These are phyloP conservation scores for Pholiota microspora DNA, from an alignment of 768 basidiomycete species.

Conservation along the genomic window DNA sequence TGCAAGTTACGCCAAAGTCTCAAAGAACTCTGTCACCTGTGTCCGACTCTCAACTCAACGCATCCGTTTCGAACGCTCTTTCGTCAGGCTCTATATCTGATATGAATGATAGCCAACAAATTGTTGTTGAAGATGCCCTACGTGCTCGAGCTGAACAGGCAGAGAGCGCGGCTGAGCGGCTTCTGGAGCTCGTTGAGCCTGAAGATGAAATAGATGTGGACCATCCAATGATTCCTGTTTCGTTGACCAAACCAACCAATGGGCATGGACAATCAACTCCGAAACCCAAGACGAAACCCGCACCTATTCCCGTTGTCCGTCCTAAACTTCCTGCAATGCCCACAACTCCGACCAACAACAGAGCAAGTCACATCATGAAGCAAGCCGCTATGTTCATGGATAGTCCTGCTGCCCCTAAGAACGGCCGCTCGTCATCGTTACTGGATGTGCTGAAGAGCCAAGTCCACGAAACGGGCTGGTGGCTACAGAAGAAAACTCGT, in stretches of 20 bases:
- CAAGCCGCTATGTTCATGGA: constrained; percentile 81
- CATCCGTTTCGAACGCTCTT: constrained; percentile 55
- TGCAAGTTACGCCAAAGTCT: constrained; percentile 31
- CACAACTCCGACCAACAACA: constrained; percentile 64
- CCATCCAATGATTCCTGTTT: constrained; percentile 53
- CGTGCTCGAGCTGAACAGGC: constrained; percentile 90
- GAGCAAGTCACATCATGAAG: constrained; percentile 56
- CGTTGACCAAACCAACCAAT: constrained; percentile 46
- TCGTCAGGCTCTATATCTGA: constrained; percentile 52
- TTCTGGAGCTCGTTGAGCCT: constrained; percentile 83
- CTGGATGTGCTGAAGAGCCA: constrained; percentile 67
- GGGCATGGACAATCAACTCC: constrained; percentile 31
- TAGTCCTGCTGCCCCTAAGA: constrained; percentile 72
- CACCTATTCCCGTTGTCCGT: constrained; percentile 33
- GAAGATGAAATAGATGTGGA: constrained; percentile 54
- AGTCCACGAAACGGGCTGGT: constrained; percentile 78
- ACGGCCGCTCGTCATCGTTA: constrained; percentile 52
- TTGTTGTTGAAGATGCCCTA: constrained; percentile 80
- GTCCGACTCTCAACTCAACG: constrained; percentile 50
- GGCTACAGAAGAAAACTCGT: constrained; percentile 77
- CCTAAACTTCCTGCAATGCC: constrained; percentile 41
- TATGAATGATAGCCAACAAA: constrained; percentile 31
- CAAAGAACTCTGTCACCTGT: constrained; percentile 50
- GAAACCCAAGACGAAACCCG: constrained; percentile 39
- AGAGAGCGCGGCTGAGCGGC: constrained; percentile 85